Evolutionary conservation across 208 protist species (phyloP).

Genomic region (Leishmania guyanensis): DNA sequence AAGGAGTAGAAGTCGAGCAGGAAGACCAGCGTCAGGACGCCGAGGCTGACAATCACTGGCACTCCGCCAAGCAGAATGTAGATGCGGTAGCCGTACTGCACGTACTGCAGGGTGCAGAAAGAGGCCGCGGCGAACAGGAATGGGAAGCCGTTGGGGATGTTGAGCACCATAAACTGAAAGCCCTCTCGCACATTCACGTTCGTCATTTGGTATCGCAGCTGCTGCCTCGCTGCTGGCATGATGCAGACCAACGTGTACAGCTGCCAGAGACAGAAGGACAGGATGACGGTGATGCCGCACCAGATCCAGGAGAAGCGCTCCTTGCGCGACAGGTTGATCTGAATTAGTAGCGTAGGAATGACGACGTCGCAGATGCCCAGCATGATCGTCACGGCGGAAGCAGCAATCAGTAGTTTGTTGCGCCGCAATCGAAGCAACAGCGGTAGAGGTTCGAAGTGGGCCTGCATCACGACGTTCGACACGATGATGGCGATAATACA

Average conservation of each 20-base stretch:
- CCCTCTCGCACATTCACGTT: slow-evolving; percentile 47
- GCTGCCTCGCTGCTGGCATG: slow-evolving; percentile 50
- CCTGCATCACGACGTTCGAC: slow-evolving; percentile 77
- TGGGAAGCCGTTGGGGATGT: slow-evolving; percentile 74
- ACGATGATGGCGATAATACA: slow-evolving; percentile 65
- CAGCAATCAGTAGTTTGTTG: slow-evolving; percentile 66
- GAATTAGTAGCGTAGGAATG: slow-evolving; percentile 65
- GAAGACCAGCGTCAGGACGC: slow-evolving; percentile 62
- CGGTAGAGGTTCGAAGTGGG: slow-evolving; percentile 82
- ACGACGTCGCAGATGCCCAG: slow-evolving; percentile 61
- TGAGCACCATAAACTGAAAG: slow-evolving; percentile 62
- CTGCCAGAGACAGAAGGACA: slow-evolving; percentile 78
- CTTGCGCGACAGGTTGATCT: slow-evolving; percentile 59
- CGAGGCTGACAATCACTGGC: slow-evolving; percentile 58
- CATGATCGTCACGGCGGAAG: slow-evolving; percentile 51
- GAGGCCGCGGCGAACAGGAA: slow-evolving; percentile 59
- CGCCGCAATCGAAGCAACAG: slow-evolving; percentile 60
- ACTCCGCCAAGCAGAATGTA: slow-evolving; percentile 66
- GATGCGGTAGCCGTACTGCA: slow-evolving; percentile 59
- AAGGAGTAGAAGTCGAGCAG: slow-evolving; percentile 64
- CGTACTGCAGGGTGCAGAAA: slow-evolving; percentile 73
- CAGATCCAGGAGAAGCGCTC: slow-evolving; percentile 73
- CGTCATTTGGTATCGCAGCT: slow-evolving; percentile 52
- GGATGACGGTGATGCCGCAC: slow-evolving; percentile 68
- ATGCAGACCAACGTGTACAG: slow-evolving; percentile 64